Base-by-base conservation (phyloP, 2,329 filamentous ascomycete genomes). In the Simplicillium sp. region DNA sequence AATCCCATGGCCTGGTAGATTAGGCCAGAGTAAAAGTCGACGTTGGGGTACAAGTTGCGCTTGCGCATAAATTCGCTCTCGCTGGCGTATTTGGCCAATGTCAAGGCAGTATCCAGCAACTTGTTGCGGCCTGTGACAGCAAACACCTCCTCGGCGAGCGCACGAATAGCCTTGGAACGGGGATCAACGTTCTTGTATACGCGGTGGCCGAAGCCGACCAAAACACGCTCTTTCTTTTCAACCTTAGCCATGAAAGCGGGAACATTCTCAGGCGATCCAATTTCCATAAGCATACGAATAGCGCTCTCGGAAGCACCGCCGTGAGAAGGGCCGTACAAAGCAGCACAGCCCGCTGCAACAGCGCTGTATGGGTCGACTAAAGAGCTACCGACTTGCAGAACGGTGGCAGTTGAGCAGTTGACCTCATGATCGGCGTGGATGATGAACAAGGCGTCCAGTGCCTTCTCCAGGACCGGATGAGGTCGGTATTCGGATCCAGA, bases 381-480 rank as follows among this genome's bases (percentile, higher is more conserved):
- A 0, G 70, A 71, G 41, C 68, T 73, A 7, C 74, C 72, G 15
- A 76, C 71, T 42, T 77, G 71, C 13, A 78, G 57, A 28, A 75
- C 65, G 2, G 73, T 70, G 1, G 74, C 72, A 0, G 73, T 76
- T 2, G 71, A 72, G 50, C 71, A 68, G 47, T 76, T 75, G 53
- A 78, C 71, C 44, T 76, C 75, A 50, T 79, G 74, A 48, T 79
- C 75, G 2, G 71, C 68, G 46, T 75, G 71, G 17, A 78, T 64
- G 40, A 76, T 69, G 49, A 73, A 73, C 3, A 78, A 62, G 6
- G 65, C 63, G 40, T 76, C 70, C 13, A 77, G 56, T n/a, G 65
- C 65, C 46, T 64, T 66, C 37, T 68, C 68, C 7, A 77, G 55
- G 4, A 68, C 63, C 1, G 68, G 64, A 43, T 75, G 66, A 1